Evolutionary conservation across 768 basidiomycete species (phyloP).

Genomic region (Steccherinum ochraceum): DNA sequence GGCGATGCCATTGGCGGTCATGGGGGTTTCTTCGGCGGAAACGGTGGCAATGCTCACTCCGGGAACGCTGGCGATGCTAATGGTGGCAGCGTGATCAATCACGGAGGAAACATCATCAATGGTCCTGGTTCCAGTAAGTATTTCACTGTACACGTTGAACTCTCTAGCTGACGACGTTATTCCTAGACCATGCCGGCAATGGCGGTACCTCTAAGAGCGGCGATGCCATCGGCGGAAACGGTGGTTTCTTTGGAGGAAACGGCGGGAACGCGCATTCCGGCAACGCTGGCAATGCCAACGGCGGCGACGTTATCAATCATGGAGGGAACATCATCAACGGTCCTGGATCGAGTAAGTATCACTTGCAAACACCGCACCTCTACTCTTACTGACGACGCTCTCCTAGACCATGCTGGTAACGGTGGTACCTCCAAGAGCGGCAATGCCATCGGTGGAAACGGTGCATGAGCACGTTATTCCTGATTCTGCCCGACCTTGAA

Average conservation of each 20-base stretch:
- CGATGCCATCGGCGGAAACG: neutral
- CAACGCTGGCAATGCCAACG: conserved; percentile 1
- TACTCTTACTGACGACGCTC: neutral
- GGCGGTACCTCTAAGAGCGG: conserved; percentile 1
- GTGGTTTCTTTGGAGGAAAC: neutral
- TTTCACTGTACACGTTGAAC: neutral
- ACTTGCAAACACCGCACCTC: neutral
- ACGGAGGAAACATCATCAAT: neutral
- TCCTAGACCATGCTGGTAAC: conserved; percentile 1
- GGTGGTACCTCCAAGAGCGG: conserved; percentile 1
- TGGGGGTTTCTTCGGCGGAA: conserved; percentile 1
- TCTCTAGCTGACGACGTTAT: neutral
- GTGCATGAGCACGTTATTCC: no score
- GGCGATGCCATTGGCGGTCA: neutral
- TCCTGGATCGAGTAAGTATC: neutral
- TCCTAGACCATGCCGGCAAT: conserved; percentile 1
- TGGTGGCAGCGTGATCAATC: conserved; percentile 1
- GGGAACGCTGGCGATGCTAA: conserved; percentile 2
- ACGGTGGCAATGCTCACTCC: conserved; percentile 1
- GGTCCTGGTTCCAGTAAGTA: neutral
- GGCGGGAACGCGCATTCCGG: neutral
- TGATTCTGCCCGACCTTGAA: no score
- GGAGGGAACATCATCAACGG: neutral
- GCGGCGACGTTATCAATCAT: neutral
- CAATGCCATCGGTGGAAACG: neutral